Conservation (phyloP, 1,139 yeast species). For the Debaryomyces coudertii region DNA sequence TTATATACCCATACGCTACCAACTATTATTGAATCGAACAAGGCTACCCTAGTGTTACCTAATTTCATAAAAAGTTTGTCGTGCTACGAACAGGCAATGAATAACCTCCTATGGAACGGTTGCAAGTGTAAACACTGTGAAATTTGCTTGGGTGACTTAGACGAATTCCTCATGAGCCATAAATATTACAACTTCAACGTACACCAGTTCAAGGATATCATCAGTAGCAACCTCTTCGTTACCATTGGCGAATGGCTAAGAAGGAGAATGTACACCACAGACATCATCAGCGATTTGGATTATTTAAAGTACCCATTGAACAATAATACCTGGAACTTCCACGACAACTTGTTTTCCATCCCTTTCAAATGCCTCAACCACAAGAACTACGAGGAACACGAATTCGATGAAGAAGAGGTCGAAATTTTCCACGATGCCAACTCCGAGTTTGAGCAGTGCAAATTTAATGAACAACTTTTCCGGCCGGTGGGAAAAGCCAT, state of each 20-base stretch:
- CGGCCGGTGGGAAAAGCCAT: constrained; percentile 27
- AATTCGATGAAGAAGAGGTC: constrained; percentile 33
- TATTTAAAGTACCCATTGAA: constrained; percentile 29
- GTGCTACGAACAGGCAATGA: constrained; percentile 69
- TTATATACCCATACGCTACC: constrained; percentile 55
- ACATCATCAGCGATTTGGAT: constrained; percentile 26
- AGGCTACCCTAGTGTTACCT: constrained; percentile 55
- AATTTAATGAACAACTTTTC: constrained; percentile 18
- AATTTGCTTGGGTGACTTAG: constrained; percentile 51
- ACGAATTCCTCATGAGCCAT: constrained; percentile 62
- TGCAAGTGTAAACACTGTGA: constrained; percentile 64
- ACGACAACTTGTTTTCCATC: constrained; percentile 28
- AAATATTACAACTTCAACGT: constrained; percentile 52
- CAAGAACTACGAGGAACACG: constrained; percentile 41
- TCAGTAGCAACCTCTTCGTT: constrained; percentile 59
- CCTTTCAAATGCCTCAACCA: constrained; percentile 42
- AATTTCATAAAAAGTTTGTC: constrained; percentile 60
- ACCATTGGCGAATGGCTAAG: constrained; percentile 50
- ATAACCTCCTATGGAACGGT: constrained; percentile 75
- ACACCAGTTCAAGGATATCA: constrained; percentile 58
- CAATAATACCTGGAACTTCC: constrained; percentile 42
- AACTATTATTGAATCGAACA: constrained; percentile 32
- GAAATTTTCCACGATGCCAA: constrained; percentile 33
- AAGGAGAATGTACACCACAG: constrained; percentile 31
- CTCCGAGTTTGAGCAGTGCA: constrained; percentile 22